Conservation (phyloP, 306 rosid species). For the Astragalus glycyphyllos region DNA sequence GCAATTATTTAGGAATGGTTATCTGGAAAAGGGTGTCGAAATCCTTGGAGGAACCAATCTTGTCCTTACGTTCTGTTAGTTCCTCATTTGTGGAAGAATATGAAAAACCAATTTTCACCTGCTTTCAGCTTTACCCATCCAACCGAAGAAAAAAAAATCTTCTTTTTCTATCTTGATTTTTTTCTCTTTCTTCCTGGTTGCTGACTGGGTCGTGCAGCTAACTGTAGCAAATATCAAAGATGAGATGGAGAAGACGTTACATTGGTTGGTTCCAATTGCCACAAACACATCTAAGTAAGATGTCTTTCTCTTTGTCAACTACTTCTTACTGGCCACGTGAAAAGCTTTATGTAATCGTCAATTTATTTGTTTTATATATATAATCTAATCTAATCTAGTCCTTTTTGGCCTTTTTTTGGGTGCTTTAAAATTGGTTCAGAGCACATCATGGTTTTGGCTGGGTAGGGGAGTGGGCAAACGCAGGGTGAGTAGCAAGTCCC, state of each 20-base stretch:
- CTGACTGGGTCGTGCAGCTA: constrained; percentile 56
- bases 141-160: constrained; percentile 8
- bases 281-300: constrained; percentile 86
- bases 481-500: constrained; percentile 62
- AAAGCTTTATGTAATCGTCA: background rate
- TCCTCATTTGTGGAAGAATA: background rate
- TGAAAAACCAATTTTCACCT: constrained; percentile 9
- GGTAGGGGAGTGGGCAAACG: constrained; percentile 92
- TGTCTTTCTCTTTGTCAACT: constrained; percentile 34
- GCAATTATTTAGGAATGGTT: no score
- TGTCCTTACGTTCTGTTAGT: no score
- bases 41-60: no score
- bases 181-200: background rate
- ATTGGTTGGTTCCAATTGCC: constrained; percentile 81
- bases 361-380: constrained; percentile 18
- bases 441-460: constrained; percentile 95
- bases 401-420: constrained; percentile 38
- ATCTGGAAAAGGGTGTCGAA: no score
- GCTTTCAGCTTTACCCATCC: constrained; percentile 37
- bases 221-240: constrained; percentile 66
- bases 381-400: constrained; percentile 35
- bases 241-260: constrained; percentile 78
- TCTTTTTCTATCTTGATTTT: background rate
- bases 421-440: constrained; percentile 51
- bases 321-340: constrained; percentile 19